phyloP scores from a whole-genome alignment of 495 filamentous ascomycete species.

The Lasiosphaeria hispida region DNA sequence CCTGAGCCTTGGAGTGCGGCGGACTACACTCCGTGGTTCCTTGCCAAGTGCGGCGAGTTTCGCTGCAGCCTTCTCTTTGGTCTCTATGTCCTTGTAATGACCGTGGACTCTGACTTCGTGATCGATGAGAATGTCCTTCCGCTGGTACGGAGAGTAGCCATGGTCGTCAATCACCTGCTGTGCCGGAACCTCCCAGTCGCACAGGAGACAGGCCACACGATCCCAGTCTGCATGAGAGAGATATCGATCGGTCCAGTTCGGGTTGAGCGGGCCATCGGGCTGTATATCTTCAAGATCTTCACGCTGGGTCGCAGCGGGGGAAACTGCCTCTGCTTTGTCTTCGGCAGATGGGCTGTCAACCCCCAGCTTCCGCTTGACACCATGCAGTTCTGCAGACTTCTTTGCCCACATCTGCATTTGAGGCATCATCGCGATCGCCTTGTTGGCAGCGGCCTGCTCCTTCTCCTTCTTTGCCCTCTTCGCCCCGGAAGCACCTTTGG shows the following conservation, averaged over 20 bases:
- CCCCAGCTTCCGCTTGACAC: conserved; percentile 34
- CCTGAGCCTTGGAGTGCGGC: conserved; percentile 26
- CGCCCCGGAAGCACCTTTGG: conserved; percentile 34
- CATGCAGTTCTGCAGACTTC: conserved; percentile 80
- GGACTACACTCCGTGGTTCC: conserved; percentile 24
- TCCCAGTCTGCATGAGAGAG: conserved; percentile 38
- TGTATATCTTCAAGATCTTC: conserved; percentile 18
- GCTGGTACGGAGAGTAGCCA: conserved; percentile 21
- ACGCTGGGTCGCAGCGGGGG: neutral
- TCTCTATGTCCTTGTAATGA: conserved; percentile 32
- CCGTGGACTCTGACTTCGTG: conserved; percentile 31
- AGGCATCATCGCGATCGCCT: conserved; percentile 58
- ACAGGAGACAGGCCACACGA: conserved; percentile 29
- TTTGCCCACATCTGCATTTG: conserved; percentile 89
- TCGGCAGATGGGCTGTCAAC: conserved; percentile 11
- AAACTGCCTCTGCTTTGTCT: conserved; percentile 16
- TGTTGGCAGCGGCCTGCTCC: conserved; percentile 38
- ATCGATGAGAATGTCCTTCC: conserved; percentile 30
- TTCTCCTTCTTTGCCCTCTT: conserved; percentile 59
- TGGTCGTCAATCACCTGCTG: conserved; percentile 21
- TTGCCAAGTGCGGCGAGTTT: conserved; percentile 29
- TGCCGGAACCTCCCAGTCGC: conserved; percentile 28
- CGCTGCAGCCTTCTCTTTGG: conserved; percentile 29
- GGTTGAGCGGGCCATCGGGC: conserved; percentile 18
- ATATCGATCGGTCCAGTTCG: conserved; percentile 27